Conservation (phyloP, 768 basidiomycete species). For the Russula griseocarnosa region DNA sequence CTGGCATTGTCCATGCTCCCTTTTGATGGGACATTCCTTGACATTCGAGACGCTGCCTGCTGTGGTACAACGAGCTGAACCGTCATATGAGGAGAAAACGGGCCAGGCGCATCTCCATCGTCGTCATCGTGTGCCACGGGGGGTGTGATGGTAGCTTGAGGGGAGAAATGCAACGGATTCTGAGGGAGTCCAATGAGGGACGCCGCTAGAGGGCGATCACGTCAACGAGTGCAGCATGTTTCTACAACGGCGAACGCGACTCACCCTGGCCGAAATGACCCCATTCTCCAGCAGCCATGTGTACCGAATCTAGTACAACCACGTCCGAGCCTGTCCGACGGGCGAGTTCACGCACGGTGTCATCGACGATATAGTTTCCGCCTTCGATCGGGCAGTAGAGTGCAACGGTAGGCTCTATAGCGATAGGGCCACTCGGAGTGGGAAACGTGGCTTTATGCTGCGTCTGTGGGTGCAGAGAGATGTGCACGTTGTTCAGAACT, state of each 20-base stretch:
- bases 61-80: slow-evolving; percentile 43
- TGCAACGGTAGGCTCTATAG: slow-evolving; percentile 75
- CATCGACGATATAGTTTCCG: slow-evolving; percentile 76
- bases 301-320: slow-evolving; percentile 75
- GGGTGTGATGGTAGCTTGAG: slow-evolving; percentile 32
- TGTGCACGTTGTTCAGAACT: slow-evolving; percentile 66
- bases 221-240: neutral
- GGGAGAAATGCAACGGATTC: slow-evolving; percentile 72
- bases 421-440: slow-evolving; percentile 47
- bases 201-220: slow-evolving; percentile 50
- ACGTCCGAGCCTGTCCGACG: slow-evolving; percentile 73
- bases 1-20: slow-evolving; percentile 45
- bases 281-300: slow-evolving; percentile 84
- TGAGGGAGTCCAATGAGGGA: slow-evolving; percentile 60
- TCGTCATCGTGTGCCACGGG: slow-evolving; percentile 39
- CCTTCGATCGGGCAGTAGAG: slow-evolving; percentile 88
- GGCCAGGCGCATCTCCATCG: slow-evolving; percentile 43
- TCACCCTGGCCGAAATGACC: slow-evolving; percentile 79
- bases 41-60: slow-evolving; percentile 30
- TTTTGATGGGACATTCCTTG: slow-evolving; percentile 11
- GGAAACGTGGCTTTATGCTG: slow-evolving; percentile 68
- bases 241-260: neutral
- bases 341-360: slow-evolving; percentile 75
- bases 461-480: slow-evolving; percentile 76
- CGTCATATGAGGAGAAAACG: slow-evolving; percentile 41